These are phyloP conservation scores for Pinguiococcus pyrenoidosus DNA, from an alignment of 108 stramenopile genomes.

Conservation along the genomic window DNA sequence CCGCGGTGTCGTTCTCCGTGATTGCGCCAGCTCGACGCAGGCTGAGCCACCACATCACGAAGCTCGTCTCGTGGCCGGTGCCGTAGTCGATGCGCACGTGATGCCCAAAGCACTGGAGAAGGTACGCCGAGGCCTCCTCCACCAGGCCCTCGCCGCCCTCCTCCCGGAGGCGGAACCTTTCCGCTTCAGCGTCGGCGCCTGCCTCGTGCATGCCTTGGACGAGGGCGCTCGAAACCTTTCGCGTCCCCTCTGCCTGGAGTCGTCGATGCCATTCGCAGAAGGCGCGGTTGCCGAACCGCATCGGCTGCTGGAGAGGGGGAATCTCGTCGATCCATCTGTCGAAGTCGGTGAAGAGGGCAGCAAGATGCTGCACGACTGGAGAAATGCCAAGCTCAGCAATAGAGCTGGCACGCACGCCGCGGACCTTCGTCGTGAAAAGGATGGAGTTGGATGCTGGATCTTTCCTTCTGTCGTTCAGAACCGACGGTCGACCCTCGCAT, in stretches of 20 bases:
- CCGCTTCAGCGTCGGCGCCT: background rate
- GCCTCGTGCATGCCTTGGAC: too few relatives aligned
- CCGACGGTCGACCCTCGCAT: too few relatives aligned
- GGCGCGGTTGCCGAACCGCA: constrained; percentile 45
- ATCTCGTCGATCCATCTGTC: constrained; percentile 26
- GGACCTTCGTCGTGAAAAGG: too few relatives aligned
- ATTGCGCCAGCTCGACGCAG: background rate
- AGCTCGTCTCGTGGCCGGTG: constrained; percentile 87
- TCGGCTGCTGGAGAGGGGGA: constrained; percentile 37
- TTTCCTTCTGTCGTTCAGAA: too few relatives aligned
- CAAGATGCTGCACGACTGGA: too few relatives aligned
- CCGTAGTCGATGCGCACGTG: constrained; percentile 78
- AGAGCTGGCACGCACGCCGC: too few relatives aligned
- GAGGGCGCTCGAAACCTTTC: too few relatives aligned
- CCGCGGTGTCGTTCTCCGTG: background rate
- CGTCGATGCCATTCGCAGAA: constrained; percentile 32
- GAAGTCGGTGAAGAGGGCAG: too few relatives aligned
- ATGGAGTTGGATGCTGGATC: too few relatives aligned
- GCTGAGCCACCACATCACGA: constrained; percentile 47
- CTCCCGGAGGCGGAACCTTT: too few relatives aligned
- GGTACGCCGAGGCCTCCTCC: constrained; percentile 56
- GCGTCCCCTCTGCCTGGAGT: too few relatives aligned
- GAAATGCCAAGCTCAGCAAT: too few relatives aligned
- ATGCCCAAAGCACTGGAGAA: constrained; percentile 73
- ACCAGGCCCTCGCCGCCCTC: constrained; percentile 5